Percentiles rank a stretch among this genome's conserved stretches.
Conservation (phyloP, 2,329 filamentous ascomycete species). For the Ophiostoma sp. region DNA sequence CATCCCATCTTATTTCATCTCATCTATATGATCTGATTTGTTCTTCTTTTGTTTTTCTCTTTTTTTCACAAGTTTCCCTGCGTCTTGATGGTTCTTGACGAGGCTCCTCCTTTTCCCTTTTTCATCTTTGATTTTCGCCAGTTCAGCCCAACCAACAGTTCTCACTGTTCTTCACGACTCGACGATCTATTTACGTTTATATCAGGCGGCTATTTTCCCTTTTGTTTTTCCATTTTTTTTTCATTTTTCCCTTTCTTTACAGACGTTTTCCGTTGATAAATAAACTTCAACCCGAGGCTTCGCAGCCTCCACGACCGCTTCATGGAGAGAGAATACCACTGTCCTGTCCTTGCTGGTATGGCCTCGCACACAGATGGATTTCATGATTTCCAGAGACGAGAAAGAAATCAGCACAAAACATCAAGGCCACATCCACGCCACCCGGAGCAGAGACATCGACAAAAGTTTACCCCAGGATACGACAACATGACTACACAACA, state of each 20-base stretch:
- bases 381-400: background rate
- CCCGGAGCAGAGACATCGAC: background rate
- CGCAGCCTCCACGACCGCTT: conserved; percentile 31
- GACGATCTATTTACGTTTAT: conserved; percentile 11
- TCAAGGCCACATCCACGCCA: background rate
- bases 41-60: no score
- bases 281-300: conserved; percentile 35
- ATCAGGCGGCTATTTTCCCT: background rate
- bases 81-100: no score
- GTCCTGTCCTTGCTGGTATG: conserved; percentile 19
- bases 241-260: background rate
- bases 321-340: conserved; percentile 28
- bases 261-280: conserved; percentile 23
- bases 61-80: no score
- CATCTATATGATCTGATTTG: no score
- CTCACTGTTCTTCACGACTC: background rate
- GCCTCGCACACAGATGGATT: background rate
- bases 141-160: background rate
- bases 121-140: background rate
- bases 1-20: background rate
- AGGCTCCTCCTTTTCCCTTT: background rate
- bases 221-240: background rate
- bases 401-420: background rate
- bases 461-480: conserved; percentile 5
- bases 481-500: background rate